Base-by-base conservation (phyloP, 2,329 filamentous ascomycete species). In the Aspergillus pseudonomiae region DNA sequence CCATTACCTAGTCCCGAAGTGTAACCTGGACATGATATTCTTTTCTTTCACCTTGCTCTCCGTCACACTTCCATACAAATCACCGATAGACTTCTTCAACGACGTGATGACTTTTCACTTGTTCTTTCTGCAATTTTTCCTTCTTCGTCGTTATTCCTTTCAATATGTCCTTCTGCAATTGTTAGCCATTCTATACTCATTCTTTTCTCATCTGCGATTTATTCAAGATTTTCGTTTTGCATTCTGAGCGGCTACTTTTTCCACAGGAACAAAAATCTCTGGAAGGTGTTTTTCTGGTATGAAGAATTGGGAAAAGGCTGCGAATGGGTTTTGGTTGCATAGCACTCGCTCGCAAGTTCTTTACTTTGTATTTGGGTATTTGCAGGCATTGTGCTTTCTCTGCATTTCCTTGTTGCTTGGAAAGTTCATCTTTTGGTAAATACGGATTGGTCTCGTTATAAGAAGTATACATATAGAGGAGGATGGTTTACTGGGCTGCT, bases 81-180 rank as follows among this genome's bases (percentile, higher is more conserved):
- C 59, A 57, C 63, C 61, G 41, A 63, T 67, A 68, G 60, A 70
- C 46, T 61, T 60, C 57, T 68, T 69, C 66, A 54, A 75, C 65
- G 70, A 73, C 67, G 70, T 73, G 62, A 74, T 67, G 70, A 73
- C 67, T 66, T 65, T 60, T 63, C 62, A 64, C 65, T 45, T 52
- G 14, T 63, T 55, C 60, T 62, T 63, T 61, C 54, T 59, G 52
- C 57, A 56, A 64, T 55, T 63, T 60, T 59, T 43, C 52, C 66
- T 61, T 43, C n/a, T 62, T 62, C 65, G 21, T 21, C 43, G 10
- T 54, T 53, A 39, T 53, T 57, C 53, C 16, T 52, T 57, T 36
- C 26, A 26, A 30, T 55, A 24, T n/a, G 28, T 41, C 6, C 32
- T 52, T 32, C 48, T 52, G 48, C 7, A 21, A 21, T 60, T 39